Evolutionary conservation across 768 basidiomycete species (phyloP).

Genomic region (Phallus indusiatus): DNA sequence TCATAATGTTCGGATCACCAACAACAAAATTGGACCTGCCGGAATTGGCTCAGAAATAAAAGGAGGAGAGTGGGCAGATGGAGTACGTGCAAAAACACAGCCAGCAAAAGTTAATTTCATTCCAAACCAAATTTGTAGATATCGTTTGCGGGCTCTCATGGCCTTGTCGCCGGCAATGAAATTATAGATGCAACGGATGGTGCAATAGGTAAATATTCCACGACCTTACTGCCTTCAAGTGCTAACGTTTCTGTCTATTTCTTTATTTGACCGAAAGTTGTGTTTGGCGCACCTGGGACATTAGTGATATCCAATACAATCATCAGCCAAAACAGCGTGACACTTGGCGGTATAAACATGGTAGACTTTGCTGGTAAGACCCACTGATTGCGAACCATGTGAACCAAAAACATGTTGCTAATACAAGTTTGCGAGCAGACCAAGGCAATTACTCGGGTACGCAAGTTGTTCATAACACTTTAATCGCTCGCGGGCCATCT

Average conservation of each 20-base stretch:
- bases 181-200: constrained; percentile 17
- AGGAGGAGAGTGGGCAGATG: constrained; percentile 15
- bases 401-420: too few relatives aligned
- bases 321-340: constrained; percentile 11
- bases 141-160: constrained; percentile 13
- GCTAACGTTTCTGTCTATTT: not conserved
- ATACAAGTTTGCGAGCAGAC: constrained; percentile 1
- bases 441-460: constrained; percentile 15
- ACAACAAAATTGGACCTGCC: constrained; percentile 14
- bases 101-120: not conserved
- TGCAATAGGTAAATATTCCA: constrained; percentile 12
- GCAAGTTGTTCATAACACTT: constrained; percentile 17
- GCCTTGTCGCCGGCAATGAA: constrained; percentile 16
- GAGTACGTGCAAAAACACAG: constrained; percentile 1
- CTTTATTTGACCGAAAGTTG: not conserved
- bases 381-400: not conserved
- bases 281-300: constrained; percentile 17
- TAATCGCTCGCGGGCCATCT: constrained; percentile 12
- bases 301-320: constrained; percentile 18
- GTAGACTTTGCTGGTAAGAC: constrained; percentile 15
- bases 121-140: constrained; percentile 4
- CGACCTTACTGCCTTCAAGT: not conserved
- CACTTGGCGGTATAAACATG: constrained; percentile 19
- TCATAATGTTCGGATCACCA: constrained; percentile 13
- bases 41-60: constrained; percentile 8